These are phyloP conservation scores for Draba incana DNA, from an alignment of 345 rosid genomes.

Conservation along the genomic window DNA sequence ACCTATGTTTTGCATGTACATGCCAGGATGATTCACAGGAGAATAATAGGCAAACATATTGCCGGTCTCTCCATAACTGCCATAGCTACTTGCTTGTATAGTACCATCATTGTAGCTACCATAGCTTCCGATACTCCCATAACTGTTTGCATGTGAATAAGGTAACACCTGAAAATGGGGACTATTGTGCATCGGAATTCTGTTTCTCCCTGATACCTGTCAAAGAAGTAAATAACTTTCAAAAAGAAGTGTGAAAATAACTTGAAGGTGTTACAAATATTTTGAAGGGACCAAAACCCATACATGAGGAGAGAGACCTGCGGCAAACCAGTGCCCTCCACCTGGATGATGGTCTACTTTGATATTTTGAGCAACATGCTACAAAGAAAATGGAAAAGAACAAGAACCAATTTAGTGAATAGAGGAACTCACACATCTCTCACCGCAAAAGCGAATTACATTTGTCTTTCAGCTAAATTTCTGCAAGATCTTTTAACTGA, in stretches of 20 bases:
- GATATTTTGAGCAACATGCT: slow-evolving; percentile 88
- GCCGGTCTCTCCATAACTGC: slow-evolving; percentile 83
- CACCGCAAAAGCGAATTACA: slow-evolving; percentile 23
- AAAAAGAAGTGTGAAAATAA: slow-evolving; percentile 28
- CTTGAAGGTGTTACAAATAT: slow-evolving; percentile 31
- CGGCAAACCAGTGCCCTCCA: slow-evolving; percentile 99
- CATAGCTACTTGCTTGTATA: slow-evolving; percentile 83
- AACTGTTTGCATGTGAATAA: slow-evolving; percentile 75
- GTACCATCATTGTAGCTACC: slow-evolving; percentile 89
- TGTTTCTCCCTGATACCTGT: slow-evolving; percentile 77
- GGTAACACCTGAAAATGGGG: slow-evolving; percentile 78
- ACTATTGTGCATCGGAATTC: slow-evolving; percentile 71
- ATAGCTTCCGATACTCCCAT: slow-evolving; percentile 96
- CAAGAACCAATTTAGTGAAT: slow-evolving; percentile 24
- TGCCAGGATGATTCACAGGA: slow-evolving; percentile 84
- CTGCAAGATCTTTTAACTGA: slow-evolving; percentile 7
- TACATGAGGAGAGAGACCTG: slow-evolving; percentile 99
- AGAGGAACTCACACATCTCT: slow-evolving; percentile 22
- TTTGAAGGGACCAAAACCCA: slow-evolving; percentile 40
- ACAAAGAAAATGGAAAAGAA: slow-evolving; percentile 31
- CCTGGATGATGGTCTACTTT: slow-evolving; percentile 99
- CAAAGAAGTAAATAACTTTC: slow-evolving; percentile 32
- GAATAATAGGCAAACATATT: slow-evolving; percentile 87
- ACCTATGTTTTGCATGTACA: slow-evolving; percentile 73
- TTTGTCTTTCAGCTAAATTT: slow-evolving; percentile 12